Conservation (phyloP, 768 basidiomycete species). For the Serendipita indica region DNA sequence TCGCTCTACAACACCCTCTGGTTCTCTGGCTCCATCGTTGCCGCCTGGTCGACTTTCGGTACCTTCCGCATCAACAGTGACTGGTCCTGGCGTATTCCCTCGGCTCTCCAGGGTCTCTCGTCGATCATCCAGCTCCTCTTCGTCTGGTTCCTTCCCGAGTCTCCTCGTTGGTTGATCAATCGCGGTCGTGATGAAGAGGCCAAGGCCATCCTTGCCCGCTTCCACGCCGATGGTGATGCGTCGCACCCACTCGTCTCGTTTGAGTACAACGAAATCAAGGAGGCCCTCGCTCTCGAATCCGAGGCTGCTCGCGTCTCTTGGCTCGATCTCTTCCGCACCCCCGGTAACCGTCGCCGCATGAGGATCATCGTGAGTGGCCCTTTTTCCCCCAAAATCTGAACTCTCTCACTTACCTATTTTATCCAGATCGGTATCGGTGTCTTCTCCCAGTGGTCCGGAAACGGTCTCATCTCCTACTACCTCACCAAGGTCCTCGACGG, state of each 20-base stretch:
- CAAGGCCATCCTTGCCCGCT: conserved; percentile 55
- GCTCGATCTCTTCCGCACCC: conserved; percentile 48
- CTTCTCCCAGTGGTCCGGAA: conserved; percentile 80
- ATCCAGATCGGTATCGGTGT: conserved; percentile 45
- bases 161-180: conserved; percentile 67
- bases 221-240: conserved; percentile 62
- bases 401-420: background rate
- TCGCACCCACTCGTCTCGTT: conserved; percentile 50
- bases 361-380: conserved; percentile 36
- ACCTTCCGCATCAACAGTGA: conserved; percentile 51
- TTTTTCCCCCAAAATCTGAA: background rate
- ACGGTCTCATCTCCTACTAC: conserved; percentile 72
- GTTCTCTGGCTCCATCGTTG: conserved; percentile 68
- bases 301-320: conserved; percentile 54
- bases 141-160: conserved; percentile 63
- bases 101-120: conserved; percentile 53
- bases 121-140: conserved; percentile 50
- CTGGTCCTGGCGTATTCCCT: conserved; percentile 78
- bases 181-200: conserved; percentile 62
- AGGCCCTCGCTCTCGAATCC: conserved; percentile 41
- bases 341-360: conserved; percentile 65
- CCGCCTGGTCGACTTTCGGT: conserved; percentile 78
- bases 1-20: conserved; percentile 73
- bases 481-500: conserved; percentile 48
- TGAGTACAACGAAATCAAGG: conserved; percentile 70